Base-by-base conservation (phyloP, 2,329 filamentous ascomycete genomes). In the Diplodia seriata region DNA sequence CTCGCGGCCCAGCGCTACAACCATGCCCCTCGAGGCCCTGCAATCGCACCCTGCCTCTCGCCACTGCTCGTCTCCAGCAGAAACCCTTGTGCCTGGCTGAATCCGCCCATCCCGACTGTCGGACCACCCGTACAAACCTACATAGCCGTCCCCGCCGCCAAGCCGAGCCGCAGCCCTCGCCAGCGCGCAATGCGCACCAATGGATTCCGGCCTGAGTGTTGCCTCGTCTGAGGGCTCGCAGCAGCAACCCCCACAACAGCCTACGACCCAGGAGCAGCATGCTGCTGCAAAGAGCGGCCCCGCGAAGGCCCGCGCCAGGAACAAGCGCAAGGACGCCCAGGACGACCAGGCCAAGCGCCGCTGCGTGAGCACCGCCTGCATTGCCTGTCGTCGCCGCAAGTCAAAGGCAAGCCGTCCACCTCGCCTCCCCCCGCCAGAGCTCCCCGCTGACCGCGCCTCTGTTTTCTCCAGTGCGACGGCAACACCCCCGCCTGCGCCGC, bases 401-500 rank as follows among this genome's bases (percentile, higher is more conserved):
- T 77, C 74, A 66, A 80, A 81, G 75, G 78, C 79, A 74, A 62
- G 77, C 70, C 68, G 56, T 20, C 31, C 6, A 9, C 26, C 20
- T 11, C 36, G 36, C 33, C 47, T 9, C 38, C 5, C 26, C 29
- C 56, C 64, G 68, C 71, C 74, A 65, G 73, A 70, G 43, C 36
- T 14, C 67, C 20, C 18, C 62, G 38, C 66, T 67, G 66, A 67
- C 66, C 36, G n/a, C 38, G 23, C 33, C 43, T 31, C 14, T 20
- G 36, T 36, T 63, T 31, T 26, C 29, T 29, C 59, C 69, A 86
- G 85, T 98, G 94, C 79, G 94, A 98, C 79, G 94, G 94, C 69
- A 94, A 93, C 67, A 85, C 91, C 5, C 94, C 94, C 6, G 94
- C 92, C 73, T 98, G 95, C 77, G 94, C 94, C 8, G 94, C 95